Base-by-base conservation (phyloP, 1,284 basidiomycete species). In the Amylostereum chailletii region DNA sequence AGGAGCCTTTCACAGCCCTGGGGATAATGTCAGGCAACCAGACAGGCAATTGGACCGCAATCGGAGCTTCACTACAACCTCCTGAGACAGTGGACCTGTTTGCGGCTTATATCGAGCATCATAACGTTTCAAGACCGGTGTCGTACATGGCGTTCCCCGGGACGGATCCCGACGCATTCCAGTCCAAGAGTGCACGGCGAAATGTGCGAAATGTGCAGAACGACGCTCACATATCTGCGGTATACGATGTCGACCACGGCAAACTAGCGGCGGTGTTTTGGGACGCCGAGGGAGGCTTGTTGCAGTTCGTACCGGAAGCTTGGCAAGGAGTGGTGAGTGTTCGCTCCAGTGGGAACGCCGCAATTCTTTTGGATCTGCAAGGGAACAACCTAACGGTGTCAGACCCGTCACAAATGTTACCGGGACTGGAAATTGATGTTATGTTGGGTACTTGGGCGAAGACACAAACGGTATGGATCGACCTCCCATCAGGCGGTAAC, bases 11-110 rank as follows among this genome's bases (percentile, higher is more conserved):
- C 36, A 53, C 69, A 39, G 65, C 62, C n/a, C 58, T 81, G n/a
- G 72, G 73, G 2, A 59, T 82, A 7, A 63, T 74, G 38, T 61
- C 72, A 5, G 76, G 75, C 2, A 55, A 68, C 33, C 69, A 70
- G 52, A 74, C 73, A 0, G 83, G 82, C 1, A 68, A 76, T 54
- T 86, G 83, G 83, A 67, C 72, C n/a, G 58, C 64, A 3, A 79
- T 85, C 51, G 82, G 82, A n/a, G 82, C 75, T 8, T 81, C 80
- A 3, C 67, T 65, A 0, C 69, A 73, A 46, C 75, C 77, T 10
- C 67, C 72, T 2, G 60, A 65, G 33, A 77, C 72, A 1, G 74
- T 79, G 39, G 71, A 80, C 57, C 63, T 86, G 29, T 86, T 85
- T 65, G 64, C 76, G 0, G 81, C 83, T 1, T 82, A 74, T 71